Base-by-base conservation (phyloP, 805 yeast species). In the Torulaspora quercuum region DNA sequence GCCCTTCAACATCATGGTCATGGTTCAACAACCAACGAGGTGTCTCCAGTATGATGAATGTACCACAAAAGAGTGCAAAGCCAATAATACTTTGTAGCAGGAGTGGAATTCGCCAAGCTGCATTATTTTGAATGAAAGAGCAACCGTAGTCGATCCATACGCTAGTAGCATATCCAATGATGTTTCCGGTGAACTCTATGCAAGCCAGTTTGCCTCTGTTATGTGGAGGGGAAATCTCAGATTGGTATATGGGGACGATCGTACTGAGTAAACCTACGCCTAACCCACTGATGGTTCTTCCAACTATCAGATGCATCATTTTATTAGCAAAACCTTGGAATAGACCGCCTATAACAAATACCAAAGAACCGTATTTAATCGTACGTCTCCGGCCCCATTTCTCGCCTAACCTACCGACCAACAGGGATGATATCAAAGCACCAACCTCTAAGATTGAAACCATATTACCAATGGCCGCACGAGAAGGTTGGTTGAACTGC, bases 1-100 rank as follows among this genome's bases (percentile, higher is more conserved):
- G 70, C 1, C 95, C 96, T 60, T 89, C 96, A 35, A 70, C 74
- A 44, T 80, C 86, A 46, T 71, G 75, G 55, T 87, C 95, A 43
- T 82, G 81, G 57, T 84, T 89, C 23, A 89, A 64, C 35, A 89
- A 67, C 95, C 95, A 88, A 48, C 95, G 70, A 4, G 97, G 97
- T 32, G 89, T 79, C 53, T 88, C 97, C 4, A 85, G 88, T 24
- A 89, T 77, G 41, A 82, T 68, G 36, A 80, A 75, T 1, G 95
- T 81, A 3, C 97, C 97, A 3, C 75, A 46, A 18, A 78, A 77
- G 17, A 88, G 65, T 4, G 81, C 63, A 2, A 72, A 42, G 0
- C 95, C 95, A 54, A 89, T 78, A 3, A 80, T 53, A 34, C 84
- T 82, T 58, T 87, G 95, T 32, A 84, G 64, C 37, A 80, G 74